These are phyloP conservation scores for Teratosphaeria zuluensis DNA, from an alignment of 2,329 filamentous ascomycete genomes.

Conservation along the genomic window DNA sequence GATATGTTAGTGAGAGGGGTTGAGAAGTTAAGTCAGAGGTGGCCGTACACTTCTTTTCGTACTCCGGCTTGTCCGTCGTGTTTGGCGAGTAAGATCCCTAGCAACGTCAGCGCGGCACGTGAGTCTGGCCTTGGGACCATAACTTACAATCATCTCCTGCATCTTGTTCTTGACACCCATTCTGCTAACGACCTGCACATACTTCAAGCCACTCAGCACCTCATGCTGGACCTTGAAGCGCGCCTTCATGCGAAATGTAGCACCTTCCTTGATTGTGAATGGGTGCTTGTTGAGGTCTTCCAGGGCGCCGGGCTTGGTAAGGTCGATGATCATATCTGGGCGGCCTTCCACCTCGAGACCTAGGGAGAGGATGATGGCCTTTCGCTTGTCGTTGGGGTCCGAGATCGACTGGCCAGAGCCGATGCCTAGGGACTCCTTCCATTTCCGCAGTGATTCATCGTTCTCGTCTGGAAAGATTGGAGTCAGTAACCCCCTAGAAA, in stretches of 20 bases:
- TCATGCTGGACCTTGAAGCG: constrained; percentile 95
- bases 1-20: background rate
- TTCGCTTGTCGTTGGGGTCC: constrained; percentile 64
- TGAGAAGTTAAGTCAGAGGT: background rate
- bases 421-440: constrained; percentile 93
- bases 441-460: constrained; percentile 92
- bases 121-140: too few species aligned
- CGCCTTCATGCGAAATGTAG: constrained; percentile 88
- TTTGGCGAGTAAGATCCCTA: constrained; percentile 89
- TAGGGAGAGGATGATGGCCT: constrained; percentile 87
- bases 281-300: constrained; percentile 76
- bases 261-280: constrained; percentile 95
- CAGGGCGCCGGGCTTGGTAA: constrained; percentile 64
- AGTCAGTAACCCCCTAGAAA: constrained; percentile 1
- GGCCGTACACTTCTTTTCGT: constrained; percentile 82
- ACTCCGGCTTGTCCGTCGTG: constrained; percentile 74
- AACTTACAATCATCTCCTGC: constrained; percentile 89
- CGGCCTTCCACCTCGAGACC: constrained; percentile 77
- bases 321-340: constrained; percentile 77
- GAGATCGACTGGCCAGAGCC: constrained; percentile 47
- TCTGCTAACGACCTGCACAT: constrained; percentile 86
- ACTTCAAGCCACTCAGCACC: constrained; percentile 89
- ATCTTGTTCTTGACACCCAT: constrained; percentile 85
- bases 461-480: constrained; percentile 44
- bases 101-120: background rate